Evolutionary conservation across 768 basidiomycete genomes (phyloP).

Genomic region (Candolleomyces aberdarensis): DNA sequence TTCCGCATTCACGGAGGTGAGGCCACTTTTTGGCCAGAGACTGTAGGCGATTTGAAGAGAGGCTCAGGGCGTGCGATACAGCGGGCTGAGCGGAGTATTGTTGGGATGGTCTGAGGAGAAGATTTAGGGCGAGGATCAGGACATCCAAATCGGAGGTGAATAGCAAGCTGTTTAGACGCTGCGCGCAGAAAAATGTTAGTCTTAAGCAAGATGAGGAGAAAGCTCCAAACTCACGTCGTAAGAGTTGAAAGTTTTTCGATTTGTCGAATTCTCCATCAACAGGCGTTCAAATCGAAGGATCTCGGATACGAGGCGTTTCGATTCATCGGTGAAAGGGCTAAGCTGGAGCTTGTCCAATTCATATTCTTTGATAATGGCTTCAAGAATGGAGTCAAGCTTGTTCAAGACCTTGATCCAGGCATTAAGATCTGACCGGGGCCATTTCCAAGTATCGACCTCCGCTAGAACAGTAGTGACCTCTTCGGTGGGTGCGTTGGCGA

Average conservation of each 20-base stretch:
- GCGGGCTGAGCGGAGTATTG: conserved; percentile 90
- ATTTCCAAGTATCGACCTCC: conserved; percentile 81
- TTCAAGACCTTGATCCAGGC: conserved; percentile 96
- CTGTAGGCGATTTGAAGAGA: conserved; percentile 76
- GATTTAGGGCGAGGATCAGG: conserved; percentile 75
- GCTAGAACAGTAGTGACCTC: conserved; percentile 68
- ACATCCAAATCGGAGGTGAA: conserved; percentile 89
- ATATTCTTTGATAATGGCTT: conserved; percentile 79
- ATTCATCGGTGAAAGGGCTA: conserved; percentile 69
- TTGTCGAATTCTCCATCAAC: conserved; percentile 95
- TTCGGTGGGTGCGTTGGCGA: conserved; percentile 64
- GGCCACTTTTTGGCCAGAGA: conserved; percentile 86
- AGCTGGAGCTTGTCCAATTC: conserved; percentile 82
- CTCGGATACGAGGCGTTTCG: conserved; percentile 73
- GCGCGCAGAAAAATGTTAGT: conserved; percentile 11
- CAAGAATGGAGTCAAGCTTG: conserved; percentile 89
- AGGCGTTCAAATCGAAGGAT: conserved; percentile 88
- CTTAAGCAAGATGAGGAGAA: conserved; percentile 9
- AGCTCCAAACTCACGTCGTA: conserved; percentile 76
- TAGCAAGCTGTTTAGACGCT: conserved; percentile 90
- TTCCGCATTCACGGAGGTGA: conserved; percentile 73
- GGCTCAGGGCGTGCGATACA: conserved; percentile 78
- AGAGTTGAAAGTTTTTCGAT: conserved; percentile 91
- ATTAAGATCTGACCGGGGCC: conserved; percentile 95
- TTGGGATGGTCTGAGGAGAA: conserved; percentile 89